Conservation (phyloP, 257 asterid genomes). For the Haberlea rhodopensis region DNA sequence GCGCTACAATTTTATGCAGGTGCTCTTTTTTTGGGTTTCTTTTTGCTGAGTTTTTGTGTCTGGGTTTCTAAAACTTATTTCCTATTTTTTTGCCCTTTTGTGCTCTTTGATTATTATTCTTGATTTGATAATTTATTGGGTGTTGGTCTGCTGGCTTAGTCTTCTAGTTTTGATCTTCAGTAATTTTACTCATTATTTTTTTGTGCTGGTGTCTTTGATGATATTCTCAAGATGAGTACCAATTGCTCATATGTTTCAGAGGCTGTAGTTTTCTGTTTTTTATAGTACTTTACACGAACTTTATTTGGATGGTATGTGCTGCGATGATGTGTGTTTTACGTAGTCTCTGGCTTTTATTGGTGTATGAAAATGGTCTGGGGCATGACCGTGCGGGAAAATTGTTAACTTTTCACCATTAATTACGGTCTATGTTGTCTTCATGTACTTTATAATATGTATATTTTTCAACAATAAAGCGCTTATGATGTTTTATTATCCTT, state of each 20-base stretch:
- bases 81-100: background rate
- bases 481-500: background rate
- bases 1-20: slow-evolving; percentile 99
- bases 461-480: background rate
- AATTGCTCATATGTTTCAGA: background rate
- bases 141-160: background rate
- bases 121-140: background rate
- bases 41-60: background rate
- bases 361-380: background rate
- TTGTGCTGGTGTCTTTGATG: background rate
- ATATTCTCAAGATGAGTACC: background rate
- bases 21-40: no score
- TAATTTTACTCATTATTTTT: background rate
- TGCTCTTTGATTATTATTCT: background rate
- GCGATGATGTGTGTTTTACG: background rate
- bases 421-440: background rate
- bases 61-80: background rate
- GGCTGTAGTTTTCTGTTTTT: background rate
- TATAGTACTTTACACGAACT: background rate
- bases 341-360: background rate
- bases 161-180: background rate
- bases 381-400: background rate
- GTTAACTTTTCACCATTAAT: background rate
- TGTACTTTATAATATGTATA: no score
- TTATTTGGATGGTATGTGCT: background rate